Base-by-base conservation (phyloP, 169 alveolate genomes). In the Cyclospora cayetanensis region DNA sequence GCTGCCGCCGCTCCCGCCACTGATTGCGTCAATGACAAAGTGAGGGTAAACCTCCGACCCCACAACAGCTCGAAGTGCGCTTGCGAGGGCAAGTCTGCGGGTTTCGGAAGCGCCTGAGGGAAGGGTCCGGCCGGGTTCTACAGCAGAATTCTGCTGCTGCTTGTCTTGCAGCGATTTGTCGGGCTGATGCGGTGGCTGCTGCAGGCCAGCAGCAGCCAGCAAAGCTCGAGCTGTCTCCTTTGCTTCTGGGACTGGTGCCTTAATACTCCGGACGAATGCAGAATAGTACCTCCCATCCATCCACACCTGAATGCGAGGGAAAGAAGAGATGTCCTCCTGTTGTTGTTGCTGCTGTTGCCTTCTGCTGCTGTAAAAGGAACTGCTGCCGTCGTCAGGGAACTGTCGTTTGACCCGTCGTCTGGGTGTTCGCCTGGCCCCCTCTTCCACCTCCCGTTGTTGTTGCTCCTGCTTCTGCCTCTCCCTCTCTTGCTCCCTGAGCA, bases 281-380 rank as follows among this genome's bases (percentile, higher is more conserved):
- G 76, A 34, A 35, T 50, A 80, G 74, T 41, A 80, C 7, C n/a
- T 5, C 15, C 89, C 89, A 60, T 80, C 89, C 89, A 80, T 80
- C 25, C n/a, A 80, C 55, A 60, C 76, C 43, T 60, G 89, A 31
- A 53, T 25, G 43, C 15, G 39, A 4, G 60, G 70, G 39, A 4
- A n/a, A 41, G 43, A 11, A 31, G 41, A n/a, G 55, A 46, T 7
- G 55, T 46, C 55, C 55, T 46, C 22, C 55, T 46, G 55, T 15
- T 46, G 55, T 15, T 46, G 55, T 15, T 46, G 55, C 55, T 46
- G 55, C 55, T 46, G 55, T 15, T 46, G 55, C 55, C 55, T 46
- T 15, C 55, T 46, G 76, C 76, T 65, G 76, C 76, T 15, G 76
- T 31, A n/a, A 41, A 18, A n/a, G 29, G 41, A 27, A 41, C 12